These are phyloP conservation scores for Penicillium sp. DNA, from an alignment of 2,329 filamentous ascomycete genomes.

Conservation along the genomic window DNA sequence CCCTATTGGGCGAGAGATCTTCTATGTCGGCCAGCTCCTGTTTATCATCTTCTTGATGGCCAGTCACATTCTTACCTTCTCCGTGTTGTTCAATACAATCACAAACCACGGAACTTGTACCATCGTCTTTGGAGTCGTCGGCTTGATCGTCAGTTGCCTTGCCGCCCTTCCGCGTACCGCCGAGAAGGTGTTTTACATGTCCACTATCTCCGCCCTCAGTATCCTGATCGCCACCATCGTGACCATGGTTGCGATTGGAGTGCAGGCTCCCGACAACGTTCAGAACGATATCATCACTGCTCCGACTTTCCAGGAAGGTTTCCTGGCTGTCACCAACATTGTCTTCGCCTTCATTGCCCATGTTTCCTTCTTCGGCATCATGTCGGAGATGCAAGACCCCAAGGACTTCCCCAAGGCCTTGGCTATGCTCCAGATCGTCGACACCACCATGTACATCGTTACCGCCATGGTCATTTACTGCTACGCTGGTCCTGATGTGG, in stretches of 20 bases:
- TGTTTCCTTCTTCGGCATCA: constrained; percentile 66
- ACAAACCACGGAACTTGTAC: constrained; percentile 62
- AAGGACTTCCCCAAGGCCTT: constrained; percentile 62
- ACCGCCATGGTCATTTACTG: constrained; percentile 68
- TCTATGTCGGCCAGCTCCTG: constrained; percentile 61
- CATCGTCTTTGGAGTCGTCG: constrained; percentile 61
- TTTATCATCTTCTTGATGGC: constrained; percentile 68
- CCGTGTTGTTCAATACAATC: constrained; percentile 65
- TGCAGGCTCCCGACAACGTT: constrained; percentile 45
- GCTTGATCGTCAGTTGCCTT: constrained; percentile 57
- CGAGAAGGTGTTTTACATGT: constrained; percentile 60
- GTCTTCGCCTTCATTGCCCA: constrained; percentile 67
- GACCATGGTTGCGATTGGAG: constrained; percentile 64
- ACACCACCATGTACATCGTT: constrained; percentile 64
- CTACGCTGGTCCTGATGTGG: constrained; percentile 61
- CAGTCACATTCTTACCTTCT: constrained; percentile 68
- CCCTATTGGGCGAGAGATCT: constrained; percentile 59
- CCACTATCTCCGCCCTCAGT: constrained; percentile 62
- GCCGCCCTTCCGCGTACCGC: constrained; percentile 63
- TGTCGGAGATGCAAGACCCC: constrained; percentile 63
- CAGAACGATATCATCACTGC: constrained; percentile 41
- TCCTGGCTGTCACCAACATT: constrained; percentile 62
- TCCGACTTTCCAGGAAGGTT: constrained; percentile 46
- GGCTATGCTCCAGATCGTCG: constrained; percentile 57
- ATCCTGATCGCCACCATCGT: constrained; percentile 63